phyloP scores from a whole-genome alignment of 2,329 filamentous ascomycete genomes.

The Calonectria pseudoturangicola region DNA sequence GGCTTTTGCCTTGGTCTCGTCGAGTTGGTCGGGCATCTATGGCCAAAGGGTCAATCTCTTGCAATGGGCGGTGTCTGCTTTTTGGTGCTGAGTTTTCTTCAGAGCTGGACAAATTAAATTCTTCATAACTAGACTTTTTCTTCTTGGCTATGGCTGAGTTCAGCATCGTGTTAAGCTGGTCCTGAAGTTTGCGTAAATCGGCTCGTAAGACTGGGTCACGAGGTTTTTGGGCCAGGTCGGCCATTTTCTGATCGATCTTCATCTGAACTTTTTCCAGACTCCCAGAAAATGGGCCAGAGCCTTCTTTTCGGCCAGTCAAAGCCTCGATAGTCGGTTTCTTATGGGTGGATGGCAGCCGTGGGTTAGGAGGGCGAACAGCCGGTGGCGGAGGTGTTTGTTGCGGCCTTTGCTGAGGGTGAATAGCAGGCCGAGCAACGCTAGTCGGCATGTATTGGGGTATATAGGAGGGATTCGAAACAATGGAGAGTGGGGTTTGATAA shows the following conservation, averaged over 20 bases:
- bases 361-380: background rate
- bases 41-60: background rate
- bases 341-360: background rate
- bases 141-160: conserved; percentile 51
- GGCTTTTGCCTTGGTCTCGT: background rate
- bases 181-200: conserved; percentile 54
- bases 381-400: conserved; percentile 1
- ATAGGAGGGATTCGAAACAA: conserved; percentile 39
- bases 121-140: conserved; percentile 5
- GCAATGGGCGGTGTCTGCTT: background rate
- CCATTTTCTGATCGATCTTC: conserved; percentile 53
- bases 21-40: too few relatives aligned
- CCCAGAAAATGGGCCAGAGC: conserved; percentile 42
- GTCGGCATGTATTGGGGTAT: conserved; percentile 41
- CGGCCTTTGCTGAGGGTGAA: conserved; percentile 24
- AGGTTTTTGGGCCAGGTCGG: conserved; percentile 51
- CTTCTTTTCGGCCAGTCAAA: conserved; percentile 6
- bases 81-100: background rate
- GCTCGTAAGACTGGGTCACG: conserved; percentile 48
- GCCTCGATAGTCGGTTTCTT: background rate
- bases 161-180: conserved; percentile 55
- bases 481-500: conserved; percentile 48
- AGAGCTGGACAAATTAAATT: conserved; percentile 14
- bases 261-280: conserved; percentile 55
- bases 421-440: conserved; percentile 23